A percentile compares a stretch with the other conserved stretches of the same genome.
These are phyloP conservation scores for Pueraria montana DNA, from an alignment of 306 rosid species.

Conservation along the genomic window DNA sequence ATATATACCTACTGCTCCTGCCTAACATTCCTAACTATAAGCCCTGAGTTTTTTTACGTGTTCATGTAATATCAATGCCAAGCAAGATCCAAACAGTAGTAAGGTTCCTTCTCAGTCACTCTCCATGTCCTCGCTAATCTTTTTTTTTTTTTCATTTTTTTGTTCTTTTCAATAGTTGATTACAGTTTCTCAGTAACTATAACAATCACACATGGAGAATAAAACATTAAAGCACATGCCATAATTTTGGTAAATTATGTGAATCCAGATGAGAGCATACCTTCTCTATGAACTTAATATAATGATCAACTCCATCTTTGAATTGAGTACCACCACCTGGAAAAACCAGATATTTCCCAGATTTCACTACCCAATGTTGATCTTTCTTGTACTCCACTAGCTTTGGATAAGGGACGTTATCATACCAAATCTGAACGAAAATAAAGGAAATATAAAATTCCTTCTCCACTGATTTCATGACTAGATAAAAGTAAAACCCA, in stretches of 20 bases:
- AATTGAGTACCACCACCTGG: conserved; percentile 99
- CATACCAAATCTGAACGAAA: conserved; percentile 88
- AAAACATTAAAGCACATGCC: not conserved
- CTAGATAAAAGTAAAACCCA: conserved; percentile 5
- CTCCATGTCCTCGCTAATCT: not conserved
- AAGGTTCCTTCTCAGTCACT: not conserved
- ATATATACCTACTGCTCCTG: not conserved
- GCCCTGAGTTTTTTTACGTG: not conserved
- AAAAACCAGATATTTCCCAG: conserved; percentile 78
- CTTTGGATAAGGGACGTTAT: conserved; percentile 91
- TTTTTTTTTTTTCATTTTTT: no score
- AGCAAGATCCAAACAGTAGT: conserved; percentile 2
- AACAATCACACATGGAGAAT: conserved; percentile 7
- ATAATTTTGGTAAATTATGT: not conserved
- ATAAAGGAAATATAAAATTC: conserved; percentile 33
- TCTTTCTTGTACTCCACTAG: conserved; percentile 97
- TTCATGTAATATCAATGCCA: conserved; percentile 11
- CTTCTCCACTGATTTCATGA: conserved; percentile 4
- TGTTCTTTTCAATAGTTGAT: not conserved
- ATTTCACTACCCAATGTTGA: conserved; percentile 87
- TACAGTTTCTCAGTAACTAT: not conserved
- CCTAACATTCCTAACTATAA: not conserved
- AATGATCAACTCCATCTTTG: conserved; percentile 86
- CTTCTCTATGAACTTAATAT: conserved; percentile 72
- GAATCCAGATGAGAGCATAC: conserved; percentile 49